A percentile compares a stretch with the other conserved stretches of the same genome.
Evolutionary conservation across 2,329 filamentous ascomycete species (phyloP).

Genomic region (Ceratocystis variospora): DNA sequence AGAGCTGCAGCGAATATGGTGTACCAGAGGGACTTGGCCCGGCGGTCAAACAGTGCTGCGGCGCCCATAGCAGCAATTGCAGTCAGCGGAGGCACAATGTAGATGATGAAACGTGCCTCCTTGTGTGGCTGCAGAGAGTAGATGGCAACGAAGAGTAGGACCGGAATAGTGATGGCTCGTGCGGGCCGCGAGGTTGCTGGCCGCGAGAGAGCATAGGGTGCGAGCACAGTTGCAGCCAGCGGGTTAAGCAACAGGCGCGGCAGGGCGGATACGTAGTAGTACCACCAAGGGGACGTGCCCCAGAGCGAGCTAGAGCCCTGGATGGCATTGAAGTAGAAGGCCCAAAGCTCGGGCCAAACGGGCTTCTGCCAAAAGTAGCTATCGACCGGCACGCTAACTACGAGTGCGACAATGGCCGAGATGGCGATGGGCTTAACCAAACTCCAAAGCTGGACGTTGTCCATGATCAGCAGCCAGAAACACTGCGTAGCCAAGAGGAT

Average conservation of each 20-base stretch:
- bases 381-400: constrained; percentile 61
- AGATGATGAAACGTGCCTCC: constrained; percentile 90
- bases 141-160: constrained; percentile 56
- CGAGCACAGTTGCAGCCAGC: constrained; percentile 41
- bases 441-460: constrained; percentile 38
- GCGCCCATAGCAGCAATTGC: constrained; percentile 62
- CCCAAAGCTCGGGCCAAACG: constrained; percentile 80
- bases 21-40: constrained; percentile 47
- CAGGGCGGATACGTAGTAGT: constrained; percentile 70
- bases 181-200: constrained; percentile 33
- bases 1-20: constrained; percentile 41
- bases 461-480: constrained; percentile 46
- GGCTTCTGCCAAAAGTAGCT: constrained; percentile 85
- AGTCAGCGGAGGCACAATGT: constrained; percentile 68
- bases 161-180: constrained; percentile 46
- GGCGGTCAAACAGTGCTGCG: constrained; percentile 52
- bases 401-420: constrained; percentile 53
- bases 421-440: constrained; percentile 53
- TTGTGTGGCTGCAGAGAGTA: constrained; percentile 92
- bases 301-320: constrained; percentile 71
- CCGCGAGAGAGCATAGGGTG: constrained; percentile 38
- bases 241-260: constrained; percentile 79
- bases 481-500: constrained; percentile 60
- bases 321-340: constrained; percentile 84
- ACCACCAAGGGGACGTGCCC: constrained; percentile 76